Evolutionary conservation across 106 monocot species (phyloP), one percentile per base, ranked within the genome.

Genomic region (Acorus gramineus): DNA sequence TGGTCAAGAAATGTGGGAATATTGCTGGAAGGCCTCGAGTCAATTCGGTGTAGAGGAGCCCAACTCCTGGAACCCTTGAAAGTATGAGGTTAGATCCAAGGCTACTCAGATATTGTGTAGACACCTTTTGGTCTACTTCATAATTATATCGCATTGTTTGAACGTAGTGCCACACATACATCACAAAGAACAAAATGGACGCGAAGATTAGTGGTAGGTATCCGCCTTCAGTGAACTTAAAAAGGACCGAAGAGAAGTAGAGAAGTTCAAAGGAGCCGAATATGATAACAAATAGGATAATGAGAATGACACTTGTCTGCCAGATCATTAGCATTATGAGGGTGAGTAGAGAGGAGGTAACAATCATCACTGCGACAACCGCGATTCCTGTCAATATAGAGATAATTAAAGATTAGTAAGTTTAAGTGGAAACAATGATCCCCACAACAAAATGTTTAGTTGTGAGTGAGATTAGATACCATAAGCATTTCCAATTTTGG

Each of bases 91-190:
- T 49, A 3, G 82, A 70, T 4, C 76, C 76, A 2, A 91, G 74
- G 14, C 52, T 47, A 46, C 28, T 59, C 53, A 92, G 11, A 55
- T 77, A 77, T 42, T 71, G 45, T 0, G 73, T 74, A 0, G 92
- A 79, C 1, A 92, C 69, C 77, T 84, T 82, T 42, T 79, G 60
- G 47, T 87, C 71, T 0, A 92, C 71, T 59, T 92, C 92, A 52
- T 75, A 84, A 2, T n/a, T 58, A 42, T 87, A 69, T 50, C 76
- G 69, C 77, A 65, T 74, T 8, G 55, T 55, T 9, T 79, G 76
- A n/a, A 78, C 84, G 44, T 86, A 86, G 67, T 87, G 78, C 92
- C 87, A 87, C 1, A 78, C 68, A 7, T 70, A 76, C 92, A 92
- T 92, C 6, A 87, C 55, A 43, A 70, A 56, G 73, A 82, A 67